Base-by-base conservation (phyloP, 169 alveolate species). In the Cryptosporidium tyzzeri region DNA sequence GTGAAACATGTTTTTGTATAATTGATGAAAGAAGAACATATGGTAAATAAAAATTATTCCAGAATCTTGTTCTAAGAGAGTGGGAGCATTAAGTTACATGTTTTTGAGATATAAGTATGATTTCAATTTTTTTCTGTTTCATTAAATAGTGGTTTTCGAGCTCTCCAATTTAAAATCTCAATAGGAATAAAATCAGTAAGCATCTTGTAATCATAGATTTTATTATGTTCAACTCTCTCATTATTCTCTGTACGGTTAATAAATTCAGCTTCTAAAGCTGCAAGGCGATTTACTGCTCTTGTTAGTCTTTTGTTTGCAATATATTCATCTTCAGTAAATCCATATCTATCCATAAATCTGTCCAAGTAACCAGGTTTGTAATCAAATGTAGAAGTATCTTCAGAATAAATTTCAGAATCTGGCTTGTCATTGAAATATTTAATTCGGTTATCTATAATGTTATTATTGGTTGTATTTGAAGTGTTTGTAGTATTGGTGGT, bases 291-390 rank as follows among this genome's bases (percentile, higher is more conserved):
- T 6, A 70, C 68, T 21, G 29, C 31, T 3, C 8, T 70, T 44
- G 84, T 10, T 0, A 70, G 26, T 48, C 69, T 70, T 6, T n/a
- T 10, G 33, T 39, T 23, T 0, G 48, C 12, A 50, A 44, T 8
- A 31, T 70, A 70, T 26, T 70, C 84, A 5, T 70, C 45, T 21
- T 12, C 18, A 45, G 84, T 70, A 14, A 70, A 70, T 29, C 67
- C 67, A n/a, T 37, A 51, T 70, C 67, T 70, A 14, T 33, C 7
- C 84, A 70, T 70, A 41, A n/a, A 26, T 2, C 58, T 45, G n/a
- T 41, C 62, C 26, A 70, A 16, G 45, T 50, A 51, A 26, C 29
- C 21, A 48, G 84, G 62, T 3, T 3, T 10, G 8, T 21, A 45
- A 16, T 14, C 6, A 1, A 7, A 21, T 29, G 16, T 5, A n/a